Base-by-base conservation (phyloP, 169 alveolate genomes). In the Eimeria maxima region DNA sequence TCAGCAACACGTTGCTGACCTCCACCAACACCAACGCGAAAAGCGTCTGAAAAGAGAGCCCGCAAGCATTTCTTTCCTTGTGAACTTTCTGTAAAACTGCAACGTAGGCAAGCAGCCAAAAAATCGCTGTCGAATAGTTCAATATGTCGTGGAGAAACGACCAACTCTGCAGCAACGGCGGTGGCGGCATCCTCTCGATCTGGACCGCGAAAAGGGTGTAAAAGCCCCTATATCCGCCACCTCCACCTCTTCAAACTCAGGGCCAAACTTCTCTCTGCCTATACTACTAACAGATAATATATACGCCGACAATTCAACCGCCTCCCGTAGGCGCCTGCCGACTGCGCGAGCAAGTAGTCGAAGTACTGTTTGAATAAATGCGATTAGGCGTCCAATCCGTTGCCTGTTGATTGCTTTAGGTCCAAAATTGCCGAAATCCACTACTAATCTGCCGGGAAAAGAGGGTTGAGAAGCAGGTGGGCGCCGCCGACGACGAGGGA, bases 31-130 rank as follows among this genome's bases (percentile, higher is more conserved):
- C 97, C 33, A 97, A 47, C n/a, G 97, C 97, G 42, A 96, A 69
- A 27, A 97, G 94, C 24, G 98, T 90, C 95, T 97, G 98, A 22
- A 97, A 90, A 0, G 98, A 97, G 3, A 97, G 42, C 0, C 98
- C 98, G 45, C 78, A 65, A 8, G 96, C 95, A 47, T 65, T 95
- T 13, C 96, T 88, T 45, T 96, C 97, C 78, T 90, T 90, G n/a
- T 89, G 88, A 33, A 97, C 83, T 33, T 96, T 96, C 38, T 84
- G 71, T 55, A 96, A 45, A 65, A 97, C 53, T n/a, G 97, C 95
- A 24, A 81, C 96, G 83, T 97, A 97, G 47, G 97, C 98, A 50
- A 91, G 38, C n/a, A 97, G 69, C 98, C 98, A 97, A 16, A 97
- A 92, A 0, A 97, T 14, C 42, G 98, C 98, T 13, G 98, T 96